phyloP scores from a whole-genome alignment of 768 basidiomycete genomes.

The Collybia mongolica region DNA sequence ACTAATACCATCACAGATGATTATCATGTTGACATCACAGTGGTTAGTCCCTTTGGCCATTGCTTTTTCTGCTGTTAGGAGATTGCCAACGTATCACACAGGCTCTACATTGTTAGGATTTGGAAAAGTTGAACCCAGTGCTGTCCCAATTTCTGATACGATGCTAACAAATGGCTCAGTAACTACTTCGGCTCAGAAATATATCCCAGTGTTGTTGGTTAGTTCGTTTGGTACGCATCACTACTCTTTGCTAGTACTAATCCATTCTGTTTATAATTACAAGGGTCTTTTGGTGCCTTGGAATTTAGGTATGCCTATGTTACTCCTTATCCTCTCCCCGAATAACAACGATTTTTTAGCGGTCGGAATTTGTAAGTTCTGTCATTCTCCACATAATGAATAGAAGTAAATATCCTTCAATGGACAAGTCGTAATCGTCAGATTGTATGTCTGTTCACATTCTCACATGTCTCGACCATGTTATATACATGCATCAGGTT shows the following conservation, averaged over 20 bases:
- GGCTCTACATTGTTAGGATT: slow-evolving; percentile 1
- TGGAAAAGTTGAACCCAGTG: background rate
- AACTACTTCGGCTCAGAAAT: no score
- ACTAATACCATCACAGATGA: background rate
- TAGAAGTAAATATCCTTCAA: background rate
- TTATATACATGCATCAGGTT: no score
- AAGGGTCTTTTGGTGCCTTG: background rate
- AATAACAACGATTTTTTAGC: background rate
- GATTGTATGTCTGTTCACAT: no score
- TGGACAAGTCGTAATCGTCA: background rate
- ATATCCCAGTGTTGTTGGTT: no score
- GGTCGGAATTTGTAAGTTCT: background rate
- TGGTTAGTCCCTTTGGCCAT: no score
- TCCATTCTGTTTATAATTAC: no score
- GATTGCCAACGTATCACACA: background rate
- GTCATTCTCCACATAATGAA: background rate
- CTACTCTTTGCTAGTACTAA: no score
- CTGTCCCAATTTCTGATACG: background rate
- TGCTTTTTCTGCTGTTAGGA: background rate
- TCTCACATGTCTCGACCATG: no score
- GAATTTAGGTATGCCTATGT: background rate
- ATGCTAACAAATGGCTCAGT: background rate
- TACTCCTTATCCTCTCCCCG: background rate
- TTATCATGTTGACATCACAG: background rate
- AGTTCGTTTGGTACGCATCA: no score